Evolutionary conservation across 2,329 filamentous ascomycete genomes (phyloP).

Genomic region (Akanthomyces uredinophilus): DNA sequence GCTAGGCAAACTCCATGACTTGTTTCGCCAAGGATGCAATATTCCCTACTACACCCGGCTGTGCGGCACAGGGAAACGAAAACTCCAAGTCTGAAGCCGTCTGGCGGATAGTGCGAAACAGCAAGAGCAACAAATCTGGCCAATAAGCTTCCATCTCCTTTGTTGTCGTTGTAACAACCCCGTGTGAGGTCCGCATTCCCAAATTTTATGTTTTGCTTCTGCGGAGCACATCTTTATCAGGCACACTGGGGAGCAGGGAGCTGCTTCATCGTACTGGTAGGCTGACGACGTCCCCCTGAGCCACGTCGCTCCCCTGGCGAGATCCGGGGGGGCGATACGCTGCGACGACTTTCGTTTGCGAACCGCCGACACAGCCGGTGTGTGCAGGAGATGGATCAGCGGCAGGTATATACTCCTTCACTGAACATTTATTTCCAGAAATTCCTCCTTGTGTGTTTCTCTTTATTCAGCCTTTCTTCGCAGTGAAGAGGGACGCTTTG

Average conservation of each 20-base stretch:
- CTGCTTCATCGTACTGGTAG: not conserved
- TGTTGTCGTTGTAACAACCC: not conserved
- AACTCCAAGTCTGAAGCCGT: not conserved
- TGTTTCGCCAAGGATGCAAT: not conserved
- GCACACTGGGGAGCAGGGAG: not conserved
- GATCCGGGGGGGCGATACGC: slow-evolving; percentile 1
- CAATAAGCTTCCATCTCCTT: not conserved
- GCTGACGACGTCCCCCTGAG: not conserved
- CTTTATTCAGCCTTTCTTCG: not conserved
- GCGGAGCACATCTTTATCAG: not conserved
- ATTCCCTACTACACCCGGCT: not conserved
- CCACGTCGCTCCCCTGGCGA: not conserved
- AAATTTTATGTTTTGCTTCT: not conserved
- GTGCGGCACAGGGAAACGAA: not conserved
- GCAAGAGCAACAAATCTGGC: not conserved
- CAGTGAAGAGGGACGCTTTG: not conserved
- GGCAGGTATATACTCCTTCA: not conserved
- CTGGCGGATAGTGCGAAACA: not conserved
- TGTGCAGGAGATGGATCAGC: not conserved
- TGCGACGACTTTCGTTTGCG: not conserved
- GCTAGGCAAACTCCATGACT: not conserved
- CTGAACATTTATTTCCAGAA: not conserved
- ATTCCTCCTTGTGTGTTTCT: not conserved
- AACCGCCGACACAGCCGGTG: not conserved
- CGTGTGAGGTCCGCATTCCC: not conserved